These are phyloP conservation scores for Dendrobium catenatum DNA, from an alignment of 106 monocot species.

Conservation along the genomic window DNA sequence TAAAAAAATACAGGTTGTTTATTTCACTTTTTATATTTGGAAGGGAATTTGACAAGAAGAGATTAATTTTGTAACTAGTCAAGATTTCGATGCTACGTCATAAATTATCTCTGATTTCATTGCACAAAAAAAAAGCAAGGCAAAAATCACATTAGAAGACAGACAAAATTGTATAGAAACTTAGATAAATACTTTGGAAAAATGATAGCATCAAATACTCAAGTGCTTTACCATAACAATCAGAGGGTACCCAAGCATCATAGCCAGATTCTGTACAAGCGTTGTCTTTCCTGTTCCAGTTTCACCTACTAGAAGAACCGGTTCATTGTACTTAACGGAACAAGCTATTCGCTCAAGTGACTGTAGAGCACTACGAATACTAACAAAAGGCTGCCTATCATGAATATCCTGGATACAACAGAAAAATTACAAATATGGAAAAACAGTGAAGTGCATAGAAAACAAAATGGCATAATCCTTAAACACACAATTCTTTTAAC, in stretches of 20 bases:
- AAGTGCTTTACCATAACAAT: conserved; percentile 58
- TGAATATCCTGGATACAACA: conserved; percentile 24
- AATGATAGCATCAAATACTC: neutral
- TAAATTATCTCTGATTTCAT: neutral
- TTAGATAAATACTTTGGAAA: neutral
- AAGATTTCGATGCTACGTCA: neutral
- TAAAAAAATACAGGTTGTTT: no score
- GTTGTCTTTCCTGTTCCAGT: conserved; percentile 99
- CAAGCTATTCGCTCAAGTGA: conserved; percentile 78
- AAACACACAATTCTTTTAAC: conserved; percentile 22
- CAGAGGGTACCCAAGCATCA: conserved; percentile 57
- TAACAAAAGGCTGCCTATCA: conserved; percentile 43
- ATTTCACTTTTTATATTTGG: no score
- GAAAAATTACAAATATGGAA: neutral
- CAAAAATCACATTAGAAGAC: neutral
- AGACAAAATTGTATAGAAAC: neutral
- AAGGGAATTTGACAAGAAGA: no score
- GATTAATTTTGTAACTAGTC: no score
- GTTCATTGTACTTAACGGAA: conserved; percentile 77
- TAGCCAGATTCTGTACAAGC: conserved; percentile 84
- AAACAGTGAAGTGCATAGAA: neutral
- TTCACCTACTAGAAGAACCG: conserved; percentile 94
- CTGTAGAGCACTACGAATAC: conserved; percentile 55
- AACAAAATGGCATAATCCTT: neutral
- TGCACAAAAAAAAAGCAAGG: neutral